Evolutionary conservation across 2,329 filamentous ascomycete genomes (phyloP).

Genomic region (Volutella citrinella): DNA sequence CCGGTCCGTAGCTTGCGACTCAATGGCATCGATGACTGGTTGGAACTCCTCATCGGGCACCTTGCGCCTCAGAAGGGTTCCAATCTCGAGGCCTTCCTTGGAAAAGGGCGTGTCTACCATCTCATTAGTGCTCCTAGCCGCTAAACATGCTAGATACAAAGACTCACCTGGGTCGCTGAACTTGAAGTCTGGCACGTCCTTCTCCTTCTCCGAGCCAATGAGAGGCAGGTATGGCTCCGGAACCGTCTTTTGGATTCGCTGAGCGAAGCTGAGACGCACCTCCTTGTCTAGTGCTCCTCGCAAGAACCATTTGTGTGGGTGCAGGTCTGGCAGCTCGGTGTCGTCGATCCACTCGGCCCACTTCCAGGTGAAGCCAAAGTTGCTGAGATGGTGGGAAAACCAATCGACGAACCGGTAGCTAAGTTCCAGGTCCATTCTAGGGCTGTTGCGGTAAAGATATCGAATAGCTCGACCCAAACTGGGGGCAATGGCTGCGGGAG

Average conservation of each 20-base stretch:
- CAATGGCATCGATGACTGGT: slow-evolving; percentile 73
- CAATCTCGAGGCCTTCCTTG: slow-evolving; percentile 78
- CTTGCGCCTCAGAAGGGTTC: slow-evolving; percentile 77
- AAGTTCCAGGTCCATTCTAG: slow-evolving; percentile 83
- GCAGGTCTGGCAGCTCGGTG: slow-evolving; percentile 69
- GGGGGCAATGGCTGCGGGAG: slow-evolving; percentile 92
- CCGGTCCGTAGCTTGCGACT: slow-evolving; percentile 69
- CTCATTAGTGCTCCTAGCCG: neutral
- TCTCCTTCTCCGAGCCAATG: slow-evolving; percentile 84
- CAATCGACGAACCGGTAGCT: slow-evolving; percentile 88
- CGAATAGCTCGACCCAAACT: slow-evolving; percentile 91
- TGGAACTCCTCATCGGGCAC: slow-evolving; percentile 85
- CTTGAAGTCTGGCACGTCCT: slow-evolving; percentile 95
- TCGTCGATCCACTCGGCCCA: slow-evolving; percentile 97
- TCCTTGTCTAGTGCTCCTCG: slow-evolving; percentile 90
- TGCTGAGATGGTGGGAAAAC: slow-evolving; percentile 97
- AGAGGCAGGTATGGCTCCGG: slow-evolving; percentile 78
- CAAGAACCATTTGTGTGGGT: slow-evolving; percentile 93
- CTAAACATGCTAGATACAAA: neutral
- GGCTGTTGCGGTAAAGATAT: slow-evolving; percentile 79
- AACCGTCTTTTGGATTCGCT: slow-evolving; percentile 90
- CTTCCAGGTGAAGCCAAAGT: slow-evolving; percentile 99
- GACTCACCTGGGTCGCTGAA: slow-evolving; percentile 70
- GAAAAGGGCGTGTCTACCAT: slow-evolving; percentile 73
- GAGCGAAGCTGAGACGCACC: slow-evolving; percentile 92